Evolutionary conservation across 2,329 filamentous ascomycete genomes (phyloP), one percentile per base, ranked within the genome.

Genomic region (Diaporthe vaccinii): DNA sequence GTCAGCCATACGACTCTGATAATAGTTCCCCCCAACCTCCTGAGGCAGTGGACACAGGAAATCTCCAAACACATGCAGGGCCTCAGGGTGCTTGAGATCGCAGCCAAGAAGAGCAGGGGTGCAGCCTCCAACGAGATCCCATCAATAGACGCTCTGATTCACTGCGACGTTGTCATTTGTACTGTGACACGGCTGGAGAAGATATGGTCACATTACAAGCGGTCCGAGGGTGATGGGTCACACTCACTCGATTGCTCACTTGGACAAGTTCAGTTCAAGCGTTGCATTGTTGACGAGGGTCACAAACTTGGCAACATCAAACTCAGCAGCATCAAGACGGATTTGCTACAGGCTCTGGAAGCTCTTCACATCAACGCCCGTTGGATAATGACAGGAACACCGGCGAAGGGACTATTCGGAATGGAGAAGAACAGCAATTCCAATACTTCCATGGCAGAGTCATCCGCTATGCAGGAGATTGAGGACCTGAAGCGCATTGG

Each of bases 351-450:
- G 3, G 86, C 87, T 2, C 82, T 92, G 1, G 88, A 92, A 25
- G 82, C 82, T 17, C 82, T 93, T n/a, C 84, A 88, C 15, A 85
- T 95, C 22, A 92, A 95, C 62, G 90, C 94, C 25, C 91, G 94
- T 14, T 98, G 96, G 96, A 91, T 98, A 5, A 93, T 98, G 0
- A 97, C 94, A 1, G 96, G 96, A 74, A 98, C 96, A 0, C 96
- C 96, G 3, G 95, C 95, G 0, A 93, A 92, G 77, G 94, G 95
- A 14, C 86, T 98, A 0, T 94, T 95, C 74, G 95, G 96, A 0
- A 89, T 95, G 0, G 91, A 95, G 76, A 78, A 78, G 46, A 57
- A 39, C n/a, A 51, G 34, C 28, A 34, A 74, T 39, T 65, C 25
- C 34, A 76, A 49, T 2, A 74, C 34, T 28, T 58, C 58, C n/a